Percentiles rank a stretch among this genome's conserved stretches.
These are phyloP conservation scores for Jaapia argillacea DNA, from an alignment of 768 basidiomycete species.

Conservation along the genomic window DNA sequence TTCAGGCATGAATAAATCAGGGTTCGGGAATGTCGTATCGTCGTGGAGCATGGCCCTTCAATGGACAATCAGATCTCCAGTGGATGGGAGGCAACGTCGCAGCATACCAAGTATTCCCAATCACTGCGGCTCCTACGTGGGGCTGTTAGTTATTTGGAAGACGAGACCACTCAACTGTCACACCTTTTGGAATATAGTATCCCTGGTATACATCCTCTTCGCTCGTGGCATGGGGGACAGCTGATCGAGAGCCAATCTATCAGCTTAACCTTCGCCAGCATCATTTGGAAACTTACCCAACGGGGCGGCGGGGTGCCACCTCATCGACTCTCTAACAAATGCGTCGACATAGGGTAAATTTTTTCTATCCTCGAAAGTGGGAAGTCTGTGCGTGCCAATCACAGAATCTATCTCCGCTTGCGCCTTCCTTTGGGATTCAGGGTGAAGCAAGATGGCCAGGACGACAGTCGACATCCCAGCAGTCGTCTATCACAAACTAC, in stretches of 20 bases:
- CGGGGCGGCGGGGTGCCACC: background rate
- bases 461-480: background rate
- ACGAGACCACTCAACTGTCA: background rate
- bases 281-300: background rate
- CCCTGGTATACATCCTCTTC: conserved; percentile 10
- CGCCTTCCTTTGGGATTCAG: background rate
- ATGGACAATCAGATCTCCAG: background rate
- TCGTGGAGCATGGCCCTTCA: background rate
- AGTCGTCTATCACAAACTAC: background rate
- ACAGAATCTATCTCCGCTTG: background rate
- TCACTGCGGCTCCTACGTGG: background rate
- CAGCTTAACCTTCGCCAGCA: background rate
- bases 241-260: background rate
- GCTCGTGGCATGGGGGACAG: conserved; percentile 1
- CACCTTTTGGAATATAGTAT: conserved; percentile 9
- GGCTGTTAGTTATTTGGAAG: background rate
- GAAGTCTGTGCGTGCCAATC: background rate
- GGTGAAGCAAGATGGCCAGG: background rate
- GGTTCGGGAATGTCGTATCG: background rate
- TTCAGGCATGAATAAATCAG: conserved; percentile 5
- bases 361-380: background rate
- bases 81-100: background rate
- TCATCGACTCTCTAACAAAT: background rate
- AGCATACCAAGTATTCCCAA: background rate
- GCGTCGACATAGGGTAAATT: background rate